Conservation (phyloP, 1,139 yeast species). For the Taphrina confusa region DNA sequence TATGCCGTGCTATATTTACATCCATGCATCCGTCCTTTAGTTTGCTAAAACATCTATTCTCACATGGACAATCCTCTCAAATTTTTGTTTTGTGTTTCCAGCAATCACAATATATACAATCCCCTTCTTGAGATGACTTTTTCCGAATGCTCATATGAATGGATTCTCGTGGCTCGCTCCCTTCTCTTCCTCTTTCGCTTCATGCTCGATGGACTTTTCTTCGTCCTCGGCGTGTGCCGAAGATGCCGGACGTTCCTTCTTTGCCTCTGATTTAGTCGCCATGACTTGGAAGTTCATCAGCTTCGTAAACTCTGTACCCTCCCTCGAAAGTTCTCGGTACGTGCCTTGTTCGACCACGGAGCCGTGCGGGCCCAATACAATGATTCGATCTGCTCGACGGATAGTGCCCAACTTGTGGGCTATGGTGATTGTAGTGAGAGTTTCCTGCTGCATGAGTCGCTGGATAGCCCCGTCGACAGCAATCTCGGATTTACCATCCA, state of each 20-base stretch:
- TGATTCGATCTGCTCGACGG: conserved; percentile 74
- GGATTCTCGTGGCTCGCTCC: conserved; percentile 14
- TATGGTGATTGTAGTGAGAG: conserved; percentile 80
- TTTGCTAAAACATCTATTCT: too few relatives aligned
- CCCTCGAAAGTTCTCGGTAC: conserved; percentile 61
- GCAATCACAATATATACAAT: too few relatives aligned
- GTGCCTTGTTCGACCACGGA: conserved; percentile 82
- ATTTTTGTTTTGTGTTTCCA: too few relatives aligned
- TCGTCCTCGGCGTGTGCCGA: conserved; percentile 1
- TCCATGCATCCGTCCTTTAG: background rate
- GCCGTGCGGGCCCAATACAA: conserved; percentile 76
- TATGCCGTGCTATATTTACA: conserved; percentile 1
- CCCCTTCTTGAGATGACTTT: too few relatives aligned
- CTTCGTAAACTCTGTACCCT: conserved; percentile 68
- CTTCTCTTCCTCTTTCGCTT: conserved; percentile 23
- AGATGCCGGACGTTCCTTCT: conserved; percentile 14
- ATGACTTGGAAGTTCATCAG: conserved; percentile 49
- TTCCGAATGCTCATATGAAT: background rate
- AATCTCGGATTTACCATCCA: conserved; percentile 81
- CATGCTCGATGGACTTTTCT: conserved; percentile 27
- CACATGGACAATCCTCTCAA: too few relatives aligned
- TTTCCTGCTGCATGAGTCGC: conserved; percentile 60
- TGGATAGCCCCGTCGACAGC: conserved; percentile 69
- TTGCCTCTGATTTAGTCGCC: conserved; percentile 23
- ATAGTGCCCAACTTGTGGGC: conserved; percentile 92